Base-by-base conservation (phyloP, 2,329 filamentous ascomycete genomes). In the Tympanopsis confertula region DNA sequence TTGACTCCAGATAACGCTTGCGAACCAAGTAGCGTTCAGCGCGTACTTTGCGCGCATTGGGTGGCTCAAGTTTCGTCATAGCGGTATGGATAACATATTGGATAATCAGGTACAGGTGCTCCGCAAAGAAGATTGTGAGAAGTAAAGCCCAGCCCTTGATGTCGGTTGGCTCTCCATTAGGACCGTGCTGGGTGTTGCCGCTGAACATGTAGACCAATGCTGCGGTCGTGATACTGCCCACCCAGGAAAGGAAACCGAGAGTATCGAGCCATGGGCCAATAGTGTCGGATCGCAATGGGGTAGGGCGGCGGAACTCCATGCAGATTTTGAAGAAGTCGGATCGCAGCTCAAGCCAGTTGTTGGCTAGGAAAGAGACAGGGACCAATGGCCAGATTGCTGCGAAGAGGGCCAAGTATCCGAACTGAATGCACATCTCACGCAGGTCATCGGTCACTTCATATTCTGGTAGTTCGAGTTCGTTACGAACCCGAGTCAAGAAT, bases 251-350 rank as follows among this genome's bases (percentile, higher is more conserved):
- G 43, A 84, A 76, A 35, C 73, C 71, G 12, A 87, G 63, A 0
- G 74, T 77, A 43, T 78, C 68, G 13, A 86, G 66, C 71, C 79
- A 86, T 0, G 82, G 81, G 0, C 82, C 82, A 43, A 87, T 86
- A 3, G 77, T 80, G 49, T 86, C 82, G 1, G 78, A 69, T 4
- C 82, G 75, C 44, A 71, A 70, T 0, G 82, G 82, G 0, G 69
- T 72, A 0, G 82, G 83, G 1, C 83, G 73, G 43, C 79, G 78
- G 61, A 81, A 82, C 50, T 86, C 80, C 18, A 78, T 65, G 44
- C 78, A 83, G 39, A 87, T 82, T 50, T 86, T 87, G 57, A 83
- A 71, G 35, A 84, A 82, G 48, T 87, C 82, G 3, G 81, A 79
- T 7, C 82, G 78, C 7, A 87, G 66, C 54, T 87, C 82, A 39